These are phyloP conservation scores for Datura wrightii DNA, from an alignment of 257 asterid species.

Conservation along the genomic window DNA sequence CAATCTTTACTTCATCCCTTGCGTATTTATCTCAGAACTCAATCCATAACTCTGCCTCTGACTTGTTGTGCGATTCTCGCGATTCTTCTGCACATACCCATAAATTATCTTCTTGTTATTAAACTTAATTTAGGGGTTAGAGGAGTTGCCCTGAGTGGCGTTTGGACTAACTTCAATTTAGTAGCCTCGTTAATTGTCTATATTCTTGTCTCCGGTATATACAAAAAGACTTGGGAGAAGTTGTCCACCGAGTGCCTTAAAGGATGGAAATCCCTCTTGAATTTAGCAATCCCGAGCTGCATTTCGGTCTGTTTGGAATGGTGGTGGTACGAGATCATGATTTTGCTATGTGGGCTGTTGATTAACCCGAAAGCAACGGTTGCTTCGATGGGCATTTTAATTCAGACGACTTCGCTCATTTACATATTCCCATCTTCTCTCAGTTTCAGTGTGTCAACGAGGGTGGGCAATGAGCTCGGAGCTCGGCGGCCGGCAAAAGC, in stretches of 20 bases:
- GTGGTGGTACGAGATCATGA: conserved; percentile 98
- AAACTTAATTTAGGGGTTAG: conserved; percentile 57
- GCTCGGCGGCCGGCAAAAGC: conserved; percentile 62
- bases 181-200: conserved; percentile 55
- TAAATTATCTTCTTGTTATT: conserved; percentile 62
- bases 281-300: conserved; percentile 80
- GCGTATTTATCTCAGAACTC: conserved; percentile 73
- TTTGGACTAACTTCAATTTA: conserved; percentile 72
- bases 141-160: conserved; percentile 69
- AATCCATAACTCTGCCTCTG: conserved; percentile 72
- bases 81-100: conserved; percentile 62
- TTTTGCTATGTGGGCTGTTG: conserved; percentile 66
- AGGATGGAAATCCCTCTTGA: conserved; percentile 63
- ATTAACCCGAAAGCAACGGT: conserved; percentile 69
- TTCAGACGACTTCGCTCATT: conserved; percentile 77
- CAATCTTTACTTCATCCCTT: conserved; percentile 74
- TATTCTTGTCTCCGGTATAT: conserved; percentile 55
- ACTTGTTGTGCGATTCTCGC: conserved; percentile 69
- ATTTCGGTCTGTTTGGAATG: conserved; percentile 81
- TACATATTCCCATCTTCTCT: conserved; percentile 82
- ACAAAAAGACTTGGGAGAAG: conserved; percentile 64
- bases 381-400: conserved; percentile 83
- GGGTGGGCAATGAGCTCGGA: conserved; percentile 81
- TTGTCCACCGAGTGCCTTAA: conserved; percentile 55
- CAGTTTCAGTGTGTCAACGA: conserved; percentile 74